Evolutionary conservation across 441 rosid genomes (phyloP).

Genomic region (Francoa sonchifolia): DNA sequence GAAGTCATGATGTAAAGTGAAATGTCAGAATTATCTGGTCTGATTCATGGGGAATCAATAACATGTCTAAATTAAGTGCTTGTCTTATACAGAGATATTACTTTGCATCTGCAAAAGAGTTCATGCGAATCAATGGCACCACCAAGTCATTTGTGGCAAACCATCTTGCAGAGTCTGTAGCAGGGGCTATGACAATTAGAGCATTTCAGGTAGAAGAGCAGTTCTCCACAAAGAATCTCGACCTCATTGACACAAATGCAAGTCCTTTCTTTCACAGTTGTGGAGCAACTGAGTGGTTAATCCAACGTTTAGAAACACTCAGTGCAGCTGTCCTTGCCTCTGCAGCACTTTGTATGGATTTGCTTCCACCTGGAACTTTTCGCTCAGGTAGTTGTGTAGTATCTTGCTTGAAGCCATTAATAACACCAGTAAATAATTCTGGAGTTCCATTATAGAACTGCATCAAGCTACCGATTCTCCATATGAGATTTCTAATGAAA

Average conservation of each 20-base stretch:
- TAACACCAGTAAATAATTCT: too few species aligned
- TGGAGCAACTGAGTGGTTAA: conserved; percentile 83
- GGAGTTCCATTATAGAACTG: not conserved
- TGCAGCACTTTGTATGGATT: conserved; percentile 76
- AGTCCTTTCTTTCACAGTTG: conserved; percentile 83
- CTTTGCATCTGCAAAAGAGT: conserved; percentile 67
- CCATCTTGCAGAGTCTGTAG: conserved; percentile 84
- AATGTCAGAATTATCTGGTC: too few species aligned
- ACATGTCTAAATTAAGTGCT: too few species aligned
- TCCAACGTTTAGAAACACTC: conserved; percentile 63
- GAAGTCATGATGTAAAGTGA: too few species aligned
- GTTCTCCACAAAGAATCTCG: conserved; percentile 55
- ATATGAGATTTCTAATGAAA: too few species aligned
- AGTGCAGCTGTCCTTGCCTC: conserved; percentile 71
- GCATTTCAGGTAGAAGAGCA: conserved; percentile 82
- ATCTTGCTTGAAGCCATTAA: not conserved
- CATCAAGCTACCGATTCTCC: too few species aligned
- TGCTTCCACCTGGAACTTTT: conserved; percentile 85
- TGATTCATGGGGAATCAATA: too few species aligned
- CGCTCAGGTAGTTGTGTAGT: conserved; percentile 41
- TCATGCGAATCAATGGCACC: conserved; percentile 83
- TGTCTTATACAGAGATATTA: conserved; percentile 51
- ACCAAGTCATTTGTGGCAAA: conserved; percentile 80
- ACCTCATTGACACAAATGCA: conserved; percentile 65
- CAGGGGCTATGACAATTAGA: conserved; percentile 75